phyloP scores from a whole-genome alignment of 805 yeast genomes.

The Wickerhamiella occidentalis region DNA sequence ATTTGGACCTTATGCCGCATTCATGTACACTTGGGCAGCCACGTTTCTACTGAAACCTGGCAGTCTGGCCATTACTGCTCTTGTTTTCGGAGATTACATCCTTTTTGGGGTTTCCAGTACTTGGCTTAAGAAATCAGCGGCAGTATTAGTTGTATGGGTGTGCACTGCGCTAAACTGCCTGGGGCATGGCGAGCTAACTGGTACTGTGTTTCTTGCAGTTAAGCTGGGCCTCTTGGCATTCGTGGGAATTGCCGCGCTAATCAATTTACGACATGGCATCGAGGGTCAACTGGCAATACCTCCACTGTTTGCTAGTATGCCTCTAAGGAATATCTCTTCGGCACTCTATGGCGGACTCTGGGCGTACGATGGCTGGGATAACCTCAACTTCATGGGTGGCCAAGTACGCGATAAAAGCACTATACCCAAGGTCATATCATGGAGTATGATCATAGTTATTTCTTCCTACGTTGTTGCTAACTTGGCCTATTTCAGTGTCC shows the following conservation, averaged over 20 bases:
- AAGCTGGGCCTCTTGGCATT: constrained; percentile 27
- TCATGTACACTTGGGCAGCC: constrained; percentile 32
- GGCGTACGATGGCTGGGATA: constrained; percentile 38
- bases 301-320: constrained; percentile 21
- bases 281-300: constrained; percentile 19
- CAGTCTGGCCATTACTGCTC: constrained; percentile 31
- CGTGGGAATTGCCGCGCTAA: constrained; percentile 26
- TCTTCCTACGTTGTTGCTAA: constrained; percentile 29
- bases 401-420: constrained; percentile 30
- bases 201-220: constrained; percentile 26
- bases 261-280: constrained; percentile 17
- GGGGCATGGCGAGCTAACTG: constrained; percentile 11
- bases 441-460: constrained; percentile 32
- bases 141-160: constrained; percentile 17
- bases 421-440: constrained; percentile 30
- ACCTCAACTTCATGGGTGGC: constrained; percentile 32
- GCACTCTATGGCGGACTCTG: constrained; percentile 34
- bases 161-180: constrained; percentile 25
- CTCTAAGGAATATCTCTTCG: constrained; percentile 26
- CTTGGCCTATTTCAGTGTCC: constrained; percentile 47
- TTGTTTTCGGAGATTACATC: constrained; percentile 31
- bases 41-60: constrained; percentile 33
- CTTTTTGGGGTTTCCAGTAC: constrained; percentile 19
- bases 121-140: constrained; percentile 8
- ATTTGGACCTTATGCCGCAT: constrained; percentile 30